Percentiles rank a stretch among this genome's conserved stretches.
Evolutionary conservation across 192 early-diverging fungal genomes (phyloP).

Genomic region (Coemansia sp.): DNA sequence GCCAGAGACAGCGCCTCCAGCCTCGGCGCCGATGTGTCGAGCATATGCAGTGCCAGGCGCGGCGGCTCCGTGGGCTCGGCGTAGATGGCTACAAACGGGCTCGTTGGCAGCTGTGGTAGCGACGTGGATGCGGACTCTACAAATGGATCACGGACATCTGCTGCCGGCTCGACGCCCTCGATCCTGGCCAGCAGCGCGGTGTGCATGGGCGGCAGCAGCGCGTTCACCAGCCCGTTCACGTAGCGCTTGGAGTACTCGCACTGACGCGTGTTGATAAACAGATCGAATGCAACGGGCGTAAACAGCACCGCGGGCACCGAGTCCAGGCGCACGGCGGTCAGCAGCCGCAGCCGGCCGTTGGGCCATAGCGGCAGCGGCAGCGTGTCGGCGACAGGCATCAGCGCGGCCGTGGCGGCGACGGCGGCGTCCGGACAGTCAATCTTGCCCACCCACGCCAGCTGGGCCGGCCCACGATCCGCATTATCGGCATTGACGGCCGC

Average conservation of each 20-base stretch:
- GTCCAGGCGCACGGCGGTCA: constrained; percentile 7
- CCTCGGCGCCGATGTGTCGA: constrained; percentile 5
- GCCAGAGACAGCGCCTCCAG: constrained; percentile 8
- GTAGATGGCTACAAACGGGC: constrained; percentile 14
- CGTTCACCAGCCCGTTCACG: constrained; percentile 26
- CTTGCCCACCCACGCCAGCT: constrained; percentile 12
- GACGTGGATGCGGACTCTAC: not conserved
- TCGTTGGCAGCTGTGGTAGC: not conserved
- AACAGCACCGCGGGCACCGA: constrained; percentile 29
- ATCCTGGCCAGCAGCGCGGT: constrained; percentile 9
- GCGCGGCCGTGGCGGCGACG: constrained; percentile 13
- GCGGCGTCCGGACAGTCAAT: constrained; percentile 10
- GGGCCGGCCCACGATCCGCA: not conserved
- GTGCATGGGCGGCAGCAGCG: constrained; percentile 1
- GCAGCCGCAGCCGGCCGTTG: constrained; percentile 28
- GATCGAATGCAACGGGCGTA: constrained; percentile 3
- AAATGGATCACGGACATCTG: constrained; percentile 14
- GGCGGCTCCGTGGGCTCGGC: not conserved
- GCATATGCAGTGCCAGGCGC: constrained; percentile 30
- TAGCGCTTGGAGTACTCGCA: constrained; percentile 13
- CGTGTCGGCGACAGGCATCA: not conserved
- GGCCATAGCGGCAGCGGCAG: constrained; percentile 4
- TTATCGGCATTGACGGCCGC: not conserved
- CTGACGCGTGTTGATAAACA: constrained; percentile 21
- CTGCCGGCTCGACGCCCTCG: constrained; percentile 5